Percentiles rank a stretch among this genome's conserved stretches.
These are phyloP conservation scores for Botryotinia convoluta DNA, from an alignment of 2,329 filamentous ascomycete genomes.

Conservation along the genomic window DNA sequence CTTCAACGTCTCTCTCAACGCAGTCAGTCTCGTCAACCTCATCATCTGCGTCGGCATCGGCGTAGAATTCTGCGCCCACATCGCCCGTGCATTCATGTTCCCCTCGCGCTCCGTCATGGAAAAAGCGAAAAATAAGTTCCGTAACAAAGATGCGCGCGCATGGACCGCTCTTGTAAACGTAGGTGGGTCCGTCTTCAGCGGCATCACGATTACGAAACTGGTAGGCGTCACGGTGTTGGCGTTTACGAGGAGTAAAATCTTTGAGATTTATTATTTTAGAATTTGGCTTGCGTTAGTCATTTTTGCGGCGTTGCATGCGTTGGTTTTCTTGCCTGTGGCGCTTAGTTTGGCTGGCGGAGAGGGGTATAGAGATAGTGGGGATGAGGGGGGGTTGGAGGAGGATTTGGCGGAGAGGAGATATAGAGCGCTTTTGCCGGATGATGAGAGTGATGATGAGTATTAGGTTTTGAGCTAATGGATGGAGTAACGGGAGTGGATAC, in stretches of 20 bases:
- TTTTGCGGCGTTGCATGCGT: slow-evolving; percentile 82
- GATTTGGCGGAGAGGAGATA: slow-evolving; percentile 80
- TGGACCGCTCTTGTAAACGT: slow-evolving; percentile 96
- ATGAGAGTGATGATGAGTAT: slow-evolving; percentile 57
- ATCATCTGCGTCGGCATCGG: slow-evolving; percentile 96
- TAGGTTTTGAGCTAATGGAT: background rate
- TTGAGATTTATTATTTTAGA: slow-evolving; percentile 98
- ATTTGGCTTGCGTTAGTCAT: slow-evolving; percentile 91
- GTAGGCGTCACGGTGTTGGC: slow-evolving; percentile 88
- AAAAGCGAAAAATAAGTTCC: slow-evolving; percentile 72
- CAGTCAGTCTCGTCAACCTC: slow-evolving; percentile 90
- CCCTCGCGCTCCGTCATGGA: slow-evolving; percentile 81
- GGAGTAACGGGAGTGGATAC: too few species aligned
- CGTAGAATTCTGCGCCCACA: slow-evolving; percentile 96
- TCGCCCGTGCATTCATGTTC: slow-evolving; percentile 94
- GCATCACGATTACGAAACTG: slow-evolving; percentile 94
- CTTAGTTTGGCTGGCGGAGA: slow-evolving; percentile 82
- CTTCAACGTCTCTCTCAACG: slow-evolving; percentile 85
- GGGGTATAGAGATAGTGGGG: slow-evolving; percentile 84
- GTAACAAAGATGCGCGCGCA: slow-evolving; percentile 77
- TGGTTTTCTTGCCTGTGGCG: slow-evolving; percentile 88
- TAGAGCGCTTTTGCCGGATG: slow-evolving; percentile 72
- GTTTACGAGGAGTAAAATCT: slow-evolving; percentile 96
- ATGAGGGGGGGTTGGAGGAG: slow-evolving; percentile 83
- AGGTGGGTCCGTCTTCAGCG: slow-evolving; percentile 89